Conservation (phyloP, 2,329 filamentous ascomycete species). For the Ceratocystis smalleyi region DNA sequence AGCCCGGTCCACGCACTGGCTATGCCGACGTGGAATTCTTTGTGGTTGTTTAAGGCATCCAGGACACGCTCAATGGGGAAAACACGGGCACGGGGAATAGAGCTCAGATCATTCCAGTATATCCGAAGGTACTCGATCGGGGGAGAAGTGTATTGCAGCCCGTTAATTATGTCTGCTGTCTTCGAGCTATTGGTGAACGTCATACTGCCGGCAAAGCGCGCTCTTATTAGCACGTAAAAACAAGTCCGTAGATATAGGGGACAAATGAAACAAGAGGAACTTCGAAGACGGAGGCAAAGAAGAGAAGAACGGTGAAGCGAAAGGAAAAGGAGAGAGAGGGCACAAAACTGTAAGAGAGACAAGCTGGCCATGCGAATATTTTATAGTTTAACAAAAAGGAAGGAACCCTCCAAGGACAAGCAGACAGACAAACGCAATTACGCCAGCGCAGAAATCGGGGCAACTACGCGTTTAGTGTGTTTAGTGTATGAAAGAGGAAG, state of each 20-base stretch:
- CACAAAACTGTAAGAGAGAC: neutral
- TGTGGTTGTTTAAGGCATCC: conserved; percentile 30
- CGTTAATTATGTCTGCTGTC: neutral
- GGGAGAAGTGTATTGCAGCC: neutral
- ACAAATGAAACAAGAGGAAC: neutral
- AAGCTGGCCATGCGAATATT: neutral
- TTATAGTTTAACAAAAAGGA: neutral
- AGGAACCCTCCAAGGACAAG: neutral
- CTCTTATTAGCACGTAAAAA: neutral
- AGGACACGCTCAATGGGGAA: conserved; percentile 46
- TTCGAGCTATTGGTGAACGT: neutral
- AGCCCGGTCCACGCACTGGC: conserved; percentile 49
- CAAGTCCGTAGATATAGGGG: neutral
- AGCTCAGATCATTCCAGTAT: conserved; percentile 68
- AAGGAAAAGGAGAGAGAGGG: neutral
- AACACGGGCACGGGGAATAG: conserved; percentile 48
- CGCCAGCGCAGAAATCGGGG: neutral
- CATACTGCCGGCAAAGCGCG: neutral
- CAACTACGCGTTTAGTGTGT: neutral
- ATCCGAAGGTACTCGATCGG: conserved; percentile 47
- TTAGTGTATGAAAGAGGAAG: neutral
- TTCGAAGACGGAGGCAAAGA: neutral
- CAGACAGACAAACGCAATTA: neutral
- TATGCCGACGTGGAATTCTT: conserved; percentile 40
- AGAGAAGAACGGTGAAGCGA: neutral